phyloP scores from a whole-genome alignment of 148 eudicot species.

The Nepenthes gracilis region DNA sequence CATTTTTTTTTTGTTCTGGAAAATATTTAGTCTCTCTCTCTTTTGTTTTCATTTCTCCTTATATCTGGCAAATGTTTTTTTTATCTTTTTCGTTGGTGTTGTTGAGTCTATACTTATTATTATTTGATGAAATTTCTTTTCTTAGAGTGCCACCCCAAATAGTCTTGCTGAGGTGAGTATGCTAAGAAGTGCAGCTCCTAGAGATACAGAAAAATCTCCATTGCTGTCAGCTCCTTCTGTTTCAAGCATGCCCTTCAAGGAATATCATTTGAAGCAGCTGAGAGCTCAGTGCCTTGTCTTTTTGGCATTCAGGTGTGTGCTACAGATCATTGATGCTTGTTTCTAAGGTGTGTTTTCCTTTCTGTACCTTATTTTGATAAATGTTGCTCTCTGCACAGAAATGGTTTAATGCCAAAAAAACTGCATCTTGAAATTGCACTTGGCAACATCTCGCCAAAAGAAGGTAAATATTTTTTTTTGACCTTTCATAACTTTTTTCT shows the following conservation, averaged over 20 bases:
- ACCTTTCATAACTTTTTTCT: too few species aligned
- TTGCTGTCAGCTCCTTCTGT: constrained; percentile 27
- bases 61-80: too few species aligned
- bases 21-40: too few species aligned
- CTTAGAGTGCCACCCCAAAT: neutral
- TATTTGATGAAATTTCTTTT: neutral
- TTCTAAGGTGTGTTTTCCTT: neutral
- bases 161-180: constrained; percentile 32
- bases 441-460: constrained; percentile 51
- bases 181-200: constrained; percentile 35
- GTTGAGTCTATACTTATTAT: too few species aligned
- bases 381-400: constrained; percentile 34
- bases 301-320: constrained; percentile 75
- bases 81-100: too few species aligned
- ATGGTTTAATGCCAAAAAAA: constrained; percentile 75
- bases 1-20: too few species aligned
- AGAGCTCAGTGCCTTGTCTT: constrained; percentile 98
- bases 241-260: constrained; percentile 75
- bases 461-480: constrained; percentile 29
- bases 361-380: constrained; percentile 4
- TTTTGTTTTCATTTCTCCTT: too few species aligned
- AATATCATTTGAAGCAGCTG: constrained; percentile 88
- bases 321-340: neutral
- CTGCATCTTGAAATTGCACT: constrained; percentile 92
- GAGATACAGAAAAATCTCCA: constrained; percentile 69